Base-by-base conservation (phyloP, 2,329 filamentous ascomycete species). In the Trichophaea hybrida region DNA sequence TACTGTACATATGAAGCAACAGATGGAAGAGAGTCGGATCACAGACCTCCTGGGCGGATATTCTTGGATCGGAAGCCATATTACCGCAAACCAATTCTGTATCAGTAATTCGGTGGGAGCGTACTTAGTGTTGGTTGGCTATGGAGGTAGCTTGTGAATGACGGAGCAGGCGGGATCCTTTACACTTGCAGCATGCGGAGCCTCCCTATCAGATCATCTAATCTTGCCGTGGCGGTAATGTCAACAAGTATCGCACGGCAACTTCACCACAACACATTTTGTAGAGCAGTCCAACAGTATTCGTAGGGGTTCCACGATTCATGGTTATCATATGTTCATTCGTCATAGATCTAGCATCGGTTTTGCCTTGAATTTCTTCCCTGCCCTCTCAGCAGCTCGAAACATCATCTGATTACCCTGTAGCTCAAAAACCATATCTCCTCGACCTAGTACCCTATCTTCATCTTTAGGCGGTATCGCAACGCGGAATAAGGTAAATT, bases 301-400 rank as follows among this genome's bases (percentile, higher is more conserved):
- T 24, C 24, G 24, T 24, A 24, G 24, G 24, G 24, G 24, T 24
- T 24, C 3, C 24, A 24, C 24, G 24, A 1, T 24, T 24, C 24
- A 24, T 24, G 24, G 24, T 3, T 24, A 24, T 3, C 24, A 24
- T 24, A 24, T 24, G 24, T 24, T 24, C 24, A 24, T 24, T 24
- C 24, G 3, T 24, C 24, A 94, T 12, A 94, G 72, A 65, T 86
- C 82, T 53, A 82, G 78, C 64, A 89, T 76, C 68, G 87, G 88
- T 70, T 91, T 89, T 70, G 81, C 78, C 73, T 93, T 95, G 73
- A 94, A 94, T 74, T 95, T 97, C 74, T 82, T 88, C 68, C 86
- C 94, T 53, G 89, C 88, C 24, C 93, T 77, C 70, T 97, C 91
- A 13, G 85, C 82, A 1, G 91, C 83, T 8, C 89, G 79, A 65